A percentile compares a stretch with the other conserved stretches of the same genome.
phyloP scores from a whole-genome alignment of 306 rosid species.

The Quercus robur region DNA sequence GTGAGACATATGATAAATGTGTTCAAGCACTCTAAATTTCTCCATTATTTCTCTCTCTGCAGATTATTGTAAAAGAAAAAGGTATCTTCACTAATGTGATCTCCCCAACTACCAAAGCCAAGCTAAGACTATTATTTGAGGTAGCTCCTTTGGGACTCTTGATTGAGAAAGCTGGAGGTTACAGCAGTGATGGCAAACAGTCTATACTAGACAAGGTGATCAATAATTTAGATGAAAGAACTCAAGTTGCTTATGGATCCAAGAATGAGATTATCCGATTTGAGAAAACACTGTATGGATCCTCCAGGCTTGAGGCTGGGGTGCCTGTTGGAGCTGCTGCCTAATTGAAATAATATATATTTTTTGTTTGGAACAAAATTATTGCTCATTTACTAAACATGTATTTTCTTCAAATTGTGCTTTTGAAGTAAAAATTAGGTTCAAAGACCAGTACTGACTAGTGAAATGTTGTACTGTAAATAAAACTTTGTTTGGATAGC shows the following conservation, averaged over 20 bases:
- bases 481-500: too few species aligned
- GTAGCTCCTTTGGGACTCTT: conserved; percentile 90
- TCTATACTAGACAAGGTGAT: conserved; percentile 91
- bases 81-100: conserved; percentile 89
- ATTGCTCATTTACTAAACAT: neutral
- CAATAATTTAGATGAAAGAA: conserved; percentile 70
- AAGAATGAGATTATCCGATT: conserved; percentile 86
- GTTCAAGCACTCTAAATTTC: neutral
- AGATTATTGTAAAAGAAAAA: conserved; percentile 95
- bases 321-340: conserved; percentile 88
- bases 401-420: neutral
- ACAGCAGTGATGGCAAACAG: conserved; percentile 79
- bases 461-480: neutral
- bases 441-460: neutral
- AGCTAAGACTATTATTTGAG: conserved; percentile 89
- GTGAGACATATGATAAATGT: neutral
- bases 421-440: neutral
- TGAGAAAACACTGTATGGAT: conserved; percentile 92
- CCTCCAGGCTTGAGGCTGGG: conserved; percentile 90
- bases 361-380: conserved; percentile 1
- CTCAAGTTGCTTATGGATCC: conserved; percentile 97
- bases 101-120: conserved; percentile 93
- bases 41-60: neutral
- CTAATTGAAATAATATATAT: conserved; percentile 31
- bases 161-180: conserved; percentile 95